phyloP scores from a whole-genome alignment of 768 basidiomycete species.

The Trametes sanguinea region DNA sequence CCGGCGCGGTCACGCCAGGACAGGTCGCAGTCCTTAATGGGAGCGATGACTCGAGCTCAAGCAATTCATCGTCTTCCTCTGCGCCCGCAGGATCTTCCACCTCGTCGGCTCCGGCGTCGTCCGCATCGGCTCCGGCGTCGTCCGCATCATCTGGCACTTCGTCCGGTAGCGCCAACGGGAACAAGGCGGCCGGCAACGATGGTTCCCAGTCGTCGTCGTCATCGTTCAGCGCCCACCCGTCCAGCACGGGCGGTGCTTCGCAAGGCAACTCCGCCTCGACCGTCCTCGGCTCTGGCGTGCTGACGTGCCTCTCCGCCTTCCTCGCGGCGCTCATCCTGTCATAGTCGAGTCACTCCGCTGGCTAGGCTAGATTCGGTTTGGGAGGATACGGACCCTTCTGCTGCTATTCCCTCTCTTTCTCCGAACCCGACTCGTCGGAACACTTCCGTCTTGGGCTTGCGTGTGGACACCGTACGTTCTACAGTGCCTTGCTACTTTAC shows the following conservation, averaged over 20 bases:
- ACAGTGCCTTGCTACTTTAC: conserved; percentile 13
- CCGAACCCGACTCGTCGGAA: background rate
- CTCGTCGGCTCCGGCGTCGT: background rate
- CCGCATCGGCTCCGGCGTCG: background rate
- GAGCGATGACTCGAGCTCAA: background rate
- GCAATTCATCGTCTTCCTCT: conserved; percentile 1
- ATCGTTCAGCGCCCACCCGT: background rate
- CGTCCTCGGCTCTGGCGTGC: conserved; percentile 1
- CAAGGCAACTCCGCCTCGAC: conserved; percentile 10
- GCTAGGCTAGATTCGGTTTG: background rate
- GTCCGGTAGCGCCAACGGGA: background rate
- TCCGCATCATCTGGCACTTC: background rate
- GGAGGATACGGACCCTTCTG: background rate
- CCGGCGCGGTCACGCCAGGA: conserved; percentile 7
- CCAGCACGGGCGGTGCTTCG: background rate
- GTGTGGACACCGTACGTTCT: conserved; percentile 3
- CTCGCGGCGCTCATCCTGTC: conserved; percentile 16
- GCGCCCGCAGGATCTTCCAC: background rate
- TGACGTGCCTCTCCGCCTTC: conserved; percentile 7
- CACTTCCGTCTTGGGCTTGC: background rate
- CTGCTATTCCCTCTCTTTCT: background rate
- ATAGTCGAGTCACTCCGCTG: background rate
- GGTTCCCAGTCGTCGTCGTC: background rate
- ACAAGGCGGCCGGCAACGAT: background rate
- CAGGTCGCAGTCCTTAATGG: background rate